Conservation (phyloP, 1,284 basidiomycete species). For the Ceraceosorus guamensis region DNA sequence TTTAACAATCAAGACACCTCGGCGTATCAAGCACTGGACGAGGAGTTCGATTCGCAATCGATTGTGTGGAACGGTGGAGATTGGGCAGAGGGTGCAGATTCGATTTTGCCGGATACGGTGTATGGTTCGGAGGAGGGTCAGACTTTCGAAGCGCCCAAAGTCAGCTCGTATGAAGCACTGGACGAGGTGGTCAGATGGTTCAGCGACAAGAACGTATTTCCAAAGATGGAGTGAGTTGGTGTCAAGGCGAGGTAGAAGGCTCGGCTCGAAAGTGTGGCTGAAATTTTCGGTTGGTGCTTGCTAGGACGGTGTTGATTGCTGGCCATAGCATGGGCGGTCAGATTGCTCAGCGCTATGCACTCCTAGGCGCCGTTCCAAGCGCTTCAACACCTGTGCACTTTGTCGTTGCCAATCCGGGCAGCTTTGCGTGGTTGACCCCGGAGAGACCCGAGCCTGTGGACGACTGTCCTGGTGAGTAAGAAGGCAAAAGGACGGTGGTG, state of each 20-base stretch:
- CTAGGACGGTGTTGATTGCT: not conserved
- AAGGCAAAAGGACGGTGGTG: constrained; percentile 23
- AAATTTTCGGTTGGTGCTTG: not conserved
- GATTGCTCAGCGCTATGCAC: constrained; percentile 27
- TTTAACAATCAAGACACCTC: constrained; percentile 24
- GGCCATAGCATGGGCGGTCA: constrained; percentile 17
- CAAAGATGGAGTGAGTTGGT: constrained; percentile 27
- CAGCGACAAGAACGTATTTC: constrained; percentile 20
- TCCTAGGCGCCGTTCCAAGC: constrained; percentile 23
- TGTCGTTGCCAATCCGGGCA: constrained; percentile 30
- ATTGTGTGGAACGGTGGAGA: constrained; percentile 17
- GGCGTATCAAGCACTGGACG: constrained; percentile 17
- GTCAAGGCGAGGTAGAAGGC: no score
- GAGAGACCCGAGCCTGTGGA: constrained; percentile 15
- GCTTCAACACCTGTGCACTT: constrained; percentile 26
- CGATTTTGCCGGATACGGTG: constrained; percentile 14
- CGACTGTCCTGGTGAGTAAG: constrained; percentile 17
- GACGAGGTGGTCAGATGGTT: constrained; percentile 20
- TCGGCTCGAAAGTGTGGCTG: constrained; percentile 14
- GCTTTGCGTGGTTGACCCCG: constrained; percentile 21
- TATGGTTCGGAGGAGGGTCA: constrained; percentile 12
- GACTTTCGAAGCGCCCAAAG: not conserved
- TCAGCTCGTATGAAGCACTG: constrained; percentile 26
- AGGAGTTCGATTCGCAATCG: constrained; percentile 8
- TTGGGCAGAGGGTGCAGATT: constrained; percentile 28